Evolutionary conservation across 2,329 filamentous ascomycete species (phyloP), one percentile per base, ranked within the genome.

Genomic region (Clonostachys sp.): DNA sequence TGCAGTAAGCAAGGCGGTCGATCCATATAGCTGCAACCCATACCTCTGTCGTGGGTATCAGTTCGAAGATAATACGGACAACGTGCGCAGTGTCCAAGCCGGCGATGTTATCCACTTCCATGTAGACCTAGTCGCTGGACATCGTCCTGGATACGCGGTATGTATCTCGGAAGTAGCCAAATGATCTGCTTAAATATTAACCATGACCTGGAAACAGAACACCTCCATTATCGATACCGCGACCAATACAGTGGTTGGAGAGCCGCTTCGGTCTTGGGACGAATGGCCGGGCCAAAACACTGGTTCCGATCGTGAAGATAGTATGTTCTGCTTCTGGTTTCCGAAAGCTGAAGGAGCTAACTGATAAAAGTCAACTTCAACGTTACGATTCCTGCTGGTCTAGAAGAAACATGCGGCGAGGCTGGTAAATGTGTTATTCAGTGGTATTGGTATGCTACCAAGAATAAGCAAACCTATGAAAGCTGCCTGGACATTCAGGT

Each of bases 201-300:
- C 9, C 24, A 30, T 3, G 45, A 18, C 18, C 13, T 12, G 12
- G 39, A 39, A 12, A n/a, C 41, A 20, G 34, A 84, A 84, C 60
- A 76, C 84, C 36, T 80, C 75, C n/a, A 71, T 84, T 44, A 71
- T 85, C 54, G 70, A 77, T 56, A 76, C 73, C 12, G 64, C 67
- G 35, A 71, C 70, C 53, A 75, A 81, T 64, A 66, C 59, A 24
- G 61, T 80, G 49, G 68, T 84, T 20, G 79, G 78, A 34, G 50
- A 63, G 44, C 72, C 74, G 12, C 66, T 84, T 52, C 79, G 36
- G 40, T 42, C 45, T 7, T 47, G 45, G 45, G 24, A 24, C n/a
- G 30, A n/a, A 9, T 47, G 45, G 45, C 45, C 45, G 6, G 39
- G 34, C 20, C 24, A 33, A 34, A 41, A 41, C 20, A 24, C 39